Evolutionary conservation across 805 yeast genomes (phyloP), one percentile per base, ranked within the genome.

Genomic region (Myxozyma melibiosi): DNA sequence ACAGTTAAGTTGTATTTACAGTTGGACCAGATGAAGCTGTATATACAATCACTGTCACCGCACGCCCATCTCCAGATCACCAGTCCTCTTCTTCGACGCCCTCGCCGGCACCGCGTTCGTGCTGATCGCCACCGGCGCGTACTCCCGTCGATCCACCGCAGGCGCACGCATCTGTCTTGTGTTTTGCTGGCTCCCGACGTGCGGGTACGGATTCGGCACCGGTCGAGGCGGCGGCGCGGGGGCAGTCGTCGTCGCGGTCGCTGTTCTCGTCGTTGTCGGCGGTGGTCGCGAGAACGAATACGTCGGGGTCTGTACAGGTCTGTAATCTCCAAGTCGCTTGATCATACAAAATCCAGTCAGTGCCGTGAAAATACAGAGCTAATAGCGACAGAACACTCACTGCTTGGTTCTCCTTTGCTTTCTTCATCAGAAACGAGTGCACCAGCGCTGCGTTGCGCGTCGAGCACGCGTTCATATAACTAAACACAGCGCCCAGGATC

Each of bases 381-480:
- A n/a, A n/a, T n/a, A n/a, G 16, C 18, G 6, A 20, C 5, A 3
- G 4, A 16, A 20, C 18, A 51, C 63, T 30, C 24, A 58, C 63
- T 14, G 42, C 57, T 43, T 58, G 61, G 22, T 55, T 50, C 55
- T 62, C 58, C 46, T 46, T 51, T 13, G 61, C 69, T 35, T 66
- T 64, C 34, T 65, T 61, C 16, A 67, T 58, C 50, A 75, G 52
- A 67, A 65, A 70, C n/a, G 78, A 80, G 68, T 88, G 90, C 7
- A 90, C 78, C 65, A 89, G 67, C 0, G 92, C 91, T 0, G 96
- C 96, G 70, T 92, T 91, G 66, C 97, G 76, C 0, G 97, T 88
- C 6, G 96, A 88, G 68, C 96, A 88, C 1, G 84, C 88, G 67
- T 89, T 82, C 70, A 91, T 58, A 92, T 96, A 91, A 11, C 88